These are phyloP conservation scores for Serendipita sp. DNA, from an alignment of 768 basidiomycete genomes.

Conservation along the genomic window DNA sequence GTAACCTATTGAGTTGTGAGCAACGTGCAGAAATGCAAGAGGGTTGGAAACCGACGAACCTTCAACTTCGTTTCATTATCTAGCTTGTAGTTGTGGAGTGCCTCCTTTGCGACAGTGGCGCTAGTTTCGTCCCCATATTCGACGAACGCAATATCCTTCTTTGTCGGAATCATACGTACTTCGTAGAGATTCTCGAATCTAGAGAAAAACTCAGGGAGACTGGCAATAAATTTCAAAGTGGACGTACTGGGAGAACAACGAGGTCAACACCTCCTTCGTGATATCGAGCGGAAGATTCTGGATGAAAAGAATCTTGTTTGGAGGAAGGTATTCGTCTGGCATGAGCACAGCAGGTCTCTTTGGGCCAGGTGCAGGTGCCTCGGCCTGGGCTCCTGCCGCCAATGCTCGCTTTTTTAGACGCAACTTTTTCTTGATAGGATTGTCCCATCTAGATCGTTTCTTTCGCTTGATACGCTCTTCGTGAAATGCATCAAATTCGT, in stretches of 20 bases:
- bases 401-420: conserved; percentile 65
- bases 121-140: conserved; percentile 90
- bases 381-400: conserved; percentile 44
- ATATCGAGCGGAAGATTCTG: conserved; percentile 91
- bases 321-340: conserved; percentile 98
- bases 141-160: conserved; percentile 96
- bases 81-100: conserved; percentile 92
- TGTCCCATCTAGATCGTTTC: conserved; percentile 68
- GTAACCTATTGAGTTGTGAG: conserved; percentile 31
- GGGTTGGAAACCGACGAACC: conserved; percentile 27
- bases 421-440: conserved; percentile 80
- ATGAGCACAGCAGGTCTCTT: conserved; percentile 83
- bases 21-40: not conserved
- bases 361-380: conserved; percentile 43
- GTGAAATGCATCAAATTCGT: conserved; percentile 61
- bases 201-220: not conserved
- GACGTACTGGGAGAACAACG: conserved; percentile 78
- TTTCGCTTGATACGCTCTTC: conserved; percentile 61
- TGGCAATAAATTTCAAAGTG: conserved; percentile 1
- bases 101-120: conserved; percentile 84
- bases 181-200: conserved; percentile 94
- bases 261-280: conserved; percentile 81
- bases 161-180: conserved; percentile 95
- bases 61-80: conserved; percentile 99
- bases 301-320: conserved; percentile 96